Conservation (phyloP, 2,329 filamentous ascomycete genomes). For the Colletotrichum noveboracense region DNA sequence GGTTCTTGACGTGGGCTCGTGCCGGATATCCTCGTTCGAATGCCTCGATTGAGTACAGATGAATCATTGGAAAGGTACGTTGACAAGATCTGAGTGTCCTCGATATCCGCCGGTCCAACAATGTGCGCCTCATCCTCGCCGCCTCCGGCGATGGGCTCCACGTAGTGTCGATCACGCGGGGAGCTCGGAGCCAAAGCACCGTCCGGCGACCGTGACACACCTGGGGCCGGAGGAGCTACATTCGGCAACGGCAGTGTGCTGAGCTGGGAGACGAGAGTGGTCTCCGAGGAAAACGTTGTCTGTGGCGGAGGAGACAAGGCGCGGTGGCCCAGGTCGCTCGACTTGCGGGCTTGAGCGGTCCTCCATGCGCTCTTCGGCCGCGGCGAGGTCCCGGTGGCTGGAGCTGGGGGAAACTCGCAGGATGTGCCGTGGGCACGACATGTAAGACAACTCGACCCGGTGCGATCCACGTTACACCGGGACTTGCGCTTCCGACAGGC, state of each 20-base stretch:
- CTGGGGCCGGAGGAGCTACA: conserved; percentile 29
- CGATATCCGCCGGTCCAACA: conserved; percentile 63
- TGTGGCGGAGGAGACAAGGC: neutral
- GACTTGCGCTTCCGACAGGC: conserved; percentile 66
- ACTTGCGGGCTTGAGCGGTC: neutral
- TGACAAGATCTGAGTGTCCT: conserved; percentile 66
- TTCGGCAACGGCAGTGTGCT: neutral
- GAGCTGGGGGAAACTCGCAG: conserved; percentile 52
- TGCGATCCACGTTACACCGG: conserved; percentile 62
- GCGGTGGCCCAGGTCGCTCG: neutral
- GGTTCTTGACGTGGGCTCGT: conserved; percentile 1
- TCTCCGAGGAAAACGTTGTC: neutral
- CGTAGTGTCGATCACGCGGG: neutral
- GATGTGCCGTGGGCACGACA: conserved; percentile 63
- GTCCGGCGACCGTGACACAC: neutral
- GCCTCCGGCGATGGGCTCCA: conserved; percentile 11
- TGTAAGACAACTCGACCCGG: conserved; percentile 57
- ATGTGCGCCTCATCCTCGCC: conserved; percentile 55
- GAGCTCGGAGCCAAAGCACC: neutral
- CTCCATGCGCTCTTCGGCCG: conserved; percentile 13
- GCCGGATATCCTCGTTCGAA: conserved; percentile 7
- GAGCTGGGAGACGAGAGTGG: neutral
- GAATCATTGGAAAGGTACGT: conserved; percentile 33
- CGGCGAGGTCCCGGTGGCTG: neutral
- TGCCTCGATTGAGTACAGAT: neutral